Percentiles rank a stretch among this genome's conserved stretches.
phyloP scores from a whole-genome alignment of 345 rosid genomes.

The Eucalyptus rudis region DNA sequence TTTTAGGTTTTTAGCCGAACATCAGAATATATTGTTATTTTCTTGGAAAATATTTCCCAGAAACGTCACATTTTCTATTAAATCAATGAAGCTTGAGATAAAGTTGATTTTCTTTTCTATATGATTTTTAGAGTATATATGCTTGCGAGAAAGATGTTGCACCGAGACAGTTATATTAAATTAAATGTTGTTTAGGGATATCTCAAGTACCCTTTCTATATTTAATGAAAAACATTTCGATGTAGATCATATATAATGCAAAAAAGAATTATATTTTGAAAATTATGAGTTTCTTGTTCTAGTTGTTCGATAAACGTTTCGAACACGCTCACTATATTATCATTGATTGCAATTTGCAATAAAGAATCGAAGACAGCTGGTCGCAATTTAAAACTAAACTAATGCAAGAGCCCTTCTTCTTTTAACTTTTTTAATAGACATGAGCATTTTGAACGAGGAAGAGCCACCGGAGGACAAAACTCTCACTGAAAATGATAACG shows the following conservation, averaged over 20 bases:
- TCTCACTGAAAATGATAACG: neutral
- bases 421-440: neutral
- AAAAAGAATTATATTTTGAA: neutral
- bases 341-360: neutral
- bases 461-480: neutral
- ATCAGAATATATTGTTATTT: too few species aligned
- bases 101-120: neutral
- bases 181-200: neutral
- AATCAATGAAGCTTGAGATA: too few species aligned
- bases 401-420: neutral
- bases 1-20: too few species aligned
- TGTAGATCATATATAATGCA: neutral
- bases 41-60: rapidly evolving
- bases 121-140: neutral
- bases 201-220: neutral
- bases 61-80: too few species aligned
- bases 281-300: neutral
- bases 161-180: neutral
- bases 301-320: neutral
- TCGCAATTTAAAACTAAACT: neutral
- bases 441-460: neutral
- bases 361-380: neutral
- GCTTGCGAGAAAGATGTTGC: neutral
- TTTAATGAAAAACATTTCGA: neutral
- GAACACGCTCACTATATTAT: neutral